Evolutionary conservation across 2,329 filamentous ascomycete genomes (phyloP).

Genomic region (Colletotrichum neosansevieriae): DNA sequence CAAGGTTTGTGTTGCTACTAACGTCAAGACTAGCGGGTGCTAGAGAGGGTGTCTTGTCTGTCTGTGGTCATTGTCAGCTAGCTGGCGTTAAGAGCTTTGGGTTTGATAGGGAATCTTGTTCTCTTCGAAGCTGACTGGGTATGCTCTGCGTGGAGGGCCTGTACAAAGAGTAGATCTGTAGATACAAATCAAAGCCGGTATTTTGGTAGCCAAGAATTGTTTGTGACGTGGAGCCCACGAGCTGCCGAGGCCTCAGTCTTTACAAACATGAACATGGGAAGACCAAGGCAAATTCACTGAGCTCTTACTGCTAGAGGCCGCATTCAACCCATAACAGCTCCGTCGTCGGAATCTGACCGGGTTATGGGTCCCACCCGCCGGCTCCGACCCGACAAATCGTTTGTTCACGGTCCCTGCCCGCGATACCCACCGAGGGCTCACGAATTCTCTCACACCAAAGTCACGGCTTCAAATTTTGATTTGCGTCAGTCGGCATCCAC

Average conservation of each 20-base stretch:
- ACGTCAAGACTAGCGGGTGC: constrained; percentile 35
- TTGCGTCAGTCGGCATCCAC: fast-evolving
- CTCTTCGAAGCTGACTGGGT: background rate
- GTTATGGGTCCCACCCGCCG: background rate
- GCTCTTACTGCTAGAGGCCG: background rate
- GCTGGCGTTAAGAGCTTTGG: no score
- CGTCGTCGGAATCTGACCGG: constrained; percentile 16
- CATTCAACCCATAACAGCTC: background rate
- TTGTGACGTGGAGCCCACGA: background rate
- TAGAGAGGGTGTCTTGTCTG: background rate
- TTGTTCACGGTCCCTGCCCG: constrained; percentile 8
- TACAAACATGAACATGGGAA: no score
- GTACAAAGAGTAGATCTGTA: constrained; percentile 1
- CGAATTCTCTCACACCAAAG: constrained; percentile 8
- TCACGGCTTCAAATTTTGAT: background rate
- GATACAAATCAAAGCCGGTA: background rate
- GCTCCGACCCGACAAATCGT: background rate
- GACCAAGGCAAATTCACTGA: no score
- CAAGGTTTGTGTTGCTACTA: constrained; percentile 28
- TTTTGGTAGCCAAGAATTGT: background rate
- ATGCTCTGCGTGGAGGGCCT: background rate
- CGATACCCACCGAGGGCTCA: constrained; percentile 25
- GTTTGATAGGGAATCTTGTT: background rate
- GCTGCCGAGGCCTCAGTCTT: background rate
- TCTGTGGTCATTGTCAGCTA: no score